Evolutionary conservation across 441 rosid species (phyloP).

Genomic region (Pelargonium fulgidum): DNA sequence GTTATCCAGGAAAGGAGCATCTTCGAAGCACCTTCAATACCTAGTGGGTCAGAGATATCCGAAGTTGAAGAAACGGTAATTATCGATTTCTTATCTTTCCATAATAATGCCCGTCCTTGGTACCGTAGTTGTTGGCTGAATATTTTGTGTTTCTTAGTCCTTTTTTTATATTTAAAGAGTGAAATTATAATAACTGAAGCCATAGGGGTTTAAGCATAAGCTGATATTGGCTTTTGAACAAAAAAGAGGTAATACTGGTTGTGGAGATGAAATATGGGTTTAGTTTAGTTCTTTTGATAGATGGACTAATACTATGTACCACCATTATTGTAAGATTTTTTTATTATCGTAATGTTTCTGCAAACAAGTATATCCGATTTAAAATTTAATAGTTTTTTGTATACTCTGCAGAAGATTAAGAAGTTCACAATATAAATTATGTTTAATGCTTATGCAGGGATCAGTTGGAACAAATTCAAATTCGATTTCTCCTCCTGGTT

Average conservation of each 20-base stretch:
- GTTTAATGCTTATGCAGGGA: constrained; percentile 43
- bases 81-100: constrained; percentile 4
- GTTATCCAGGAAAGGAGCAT: constrained; percentile 63
- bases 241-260: not conserved
- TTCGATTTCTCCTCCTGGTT: constrained; percentile 35
- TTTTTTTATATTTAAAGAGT: not conserved
- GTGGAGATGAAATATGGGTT: not conserved
- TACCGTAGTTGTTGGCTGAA: not conserved
- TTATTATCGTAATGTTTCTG: not conserved
- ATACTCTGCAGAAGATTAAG: constrained; percentile 2
- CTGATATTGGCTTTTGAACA: constrained; percentile 1
- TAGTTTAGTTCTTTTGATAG: not conserved
- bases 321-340: constrained; percentile 1
- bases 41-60: constrained; percentile 72
- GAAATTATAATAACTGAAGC: not conserved
- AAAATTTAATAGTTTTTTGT: not conserved
- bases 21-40: constrained; percentile 53
- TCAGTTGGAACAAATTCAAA: constrained; percentile 38
- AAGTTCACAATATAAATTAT: not conserved
- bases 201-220: not conserved
- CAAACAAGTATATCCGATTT: not conserved
- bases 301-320: not conserved
- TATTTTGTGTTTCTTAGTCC: not conserved
- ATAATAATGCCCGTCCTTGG: constrained; percentile 9
- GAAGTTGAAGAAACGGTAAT: constrained; percentile 79